Evolutionary conservation across 805 yeast species (phyloP), one percentile per base, ranked within the genome.

Genomic region (Kodamaea nitidulidarum): DNA sequence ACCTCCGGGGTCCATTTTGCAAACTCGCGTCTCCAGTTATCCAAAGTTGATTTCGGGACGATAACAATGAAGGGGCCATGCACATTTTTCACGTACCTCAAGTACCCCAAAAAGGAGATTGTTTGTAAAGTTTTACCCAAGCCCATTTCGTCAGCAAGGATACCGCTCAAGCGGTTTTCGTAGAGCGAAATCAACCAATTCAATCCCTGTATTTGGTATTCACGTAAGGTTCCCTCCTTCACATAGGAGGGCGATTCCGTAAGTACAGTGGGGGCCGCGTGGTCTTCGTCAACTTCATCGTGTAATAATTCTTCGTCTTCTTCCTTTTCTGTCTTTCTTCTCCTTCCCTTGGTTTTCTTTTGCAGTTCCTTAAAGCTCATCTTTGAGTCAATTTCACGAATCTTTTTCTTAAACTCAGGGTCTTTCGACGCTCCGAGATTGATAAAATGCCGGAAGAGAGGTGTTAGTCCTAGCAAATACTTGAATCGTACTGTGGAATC

Each of bases 111-210:
- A 52, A 91, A 93, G 1, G 98, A 78, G 34, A 91, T 88, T 0
- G 98, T 91, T 63, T 91, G 98, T 41, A 93, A 67, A 4, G 98
- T 91, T 61, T 91, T 91, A 41, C 98, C 98, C 29, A 91, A 71
- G 2, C 98, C 98, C 98, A 93, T 91, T 60, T 91, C 98, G 63
- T 91, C 98, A 9, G 98, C 98, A 36, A 91, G 66, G 33, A 91
- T 93, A 15, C 98, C 98, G 7, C 95, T 84, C 32, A 91, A 72
- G 50, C 84, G 76, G 60, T 91, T 88, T 49, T 90, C 96, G 58
- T 88, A 86, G 25, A 91, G 63, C 1, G 95, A 80, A 14, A 91
- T 82, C 54, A 91, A 71, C 98, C 98, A 91, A 62, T 93, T 93
- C 37, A 91, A 73, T 36, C 98, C 98, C 56, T 88, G 96, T 21